These are phyloP conservation scores for Noccaea bulbosa DNA, from an alignment of 345 rosid genomes.

Conservation along the genomic window DNA sequence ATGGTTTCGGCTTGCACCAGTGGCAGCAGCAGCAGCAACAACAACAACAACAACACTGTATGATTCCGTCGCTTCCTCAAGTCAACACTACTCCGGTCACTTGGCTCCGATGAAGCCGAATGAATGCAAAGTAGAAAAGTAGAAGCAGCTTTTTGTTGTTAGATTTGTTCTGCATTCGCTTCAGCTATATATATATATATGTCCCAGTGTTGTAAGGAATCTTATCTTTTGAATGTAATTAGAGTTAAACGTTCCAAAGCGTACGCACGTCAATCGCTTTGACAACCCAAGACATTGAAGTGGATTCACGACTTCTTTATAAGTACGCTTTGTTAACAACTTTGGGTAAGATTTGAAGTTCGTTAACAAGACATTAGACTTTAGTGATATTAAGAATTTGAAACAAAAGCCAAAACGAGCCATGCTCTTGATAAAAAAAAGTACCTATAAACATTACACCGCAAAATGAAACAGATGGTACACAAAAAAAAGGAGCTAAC, in stretches of 20 bases:
- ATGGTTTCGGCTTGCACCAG: constrained; percentile 42
- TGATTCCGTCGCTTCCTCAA: constrained; percentile 55
- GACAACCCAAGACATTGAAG: no score
- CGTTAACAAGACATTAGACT: no score
- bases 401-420: not conserved
- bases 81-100: constrained; percentile 53
- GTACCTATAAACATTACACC: constrained; percentile 4
- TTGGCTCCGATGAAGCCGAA: constrained; percentile 49
- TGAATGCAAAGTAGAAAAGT: not conserved
- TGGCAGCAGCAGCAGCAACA: constrained; percentile 32
- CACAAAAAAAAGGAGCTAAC: constrained; percentile 36
- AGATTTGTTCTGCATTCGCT: not conserved
- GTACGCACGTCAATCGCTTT: no score
- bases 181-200: no score
- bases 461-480: constrained; percentile 16
- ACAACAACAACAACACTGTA: constrained; percentile 52
- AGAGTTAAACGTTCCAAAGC: no score
- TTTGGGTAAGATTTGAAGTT: no score
- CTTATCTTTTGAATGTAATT: no score
- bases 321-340: no score
- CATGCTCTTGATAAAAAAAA: constrained; percentile 5
- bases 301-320: no score
- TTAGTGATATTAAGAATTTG: no score
- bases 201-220: no score
- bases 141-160: not conserved